A percentile compares a stretch with the other conserved stretches of the same genome.
These are phyloP conservation scores for Arabidopsis lyrata DNA, from an alignment of 441 rosid genomes.

Conservation along the genomic window DNA sequence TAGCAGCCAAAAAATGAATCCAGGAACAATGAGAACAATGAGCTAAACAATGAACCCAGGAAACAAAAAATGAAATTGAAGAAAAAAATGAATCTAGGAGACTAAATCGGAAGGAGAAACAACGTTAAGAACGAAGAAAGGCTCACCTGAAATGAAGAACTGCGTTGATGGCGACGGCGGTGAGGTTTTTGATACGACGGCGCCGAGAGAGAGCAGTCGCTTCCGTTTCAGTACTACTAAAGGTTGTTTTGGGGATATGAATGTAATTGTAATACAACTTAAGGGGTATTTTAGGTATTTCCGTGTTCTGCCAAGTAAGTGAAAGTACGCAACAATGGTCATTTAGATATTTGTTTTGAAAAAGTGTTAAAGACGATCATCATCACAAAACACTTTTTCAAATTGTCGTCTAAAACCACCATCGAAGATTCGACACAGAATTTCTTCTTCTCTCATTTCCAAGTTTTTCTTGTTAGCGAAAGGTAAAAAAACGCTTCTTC, in stretches of 20 bases:
- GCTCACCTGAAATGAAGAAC: background rate
- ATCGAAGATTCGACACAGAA: conserved; percentile 1
- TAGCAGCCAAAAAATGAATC: conserved; percentile 34
- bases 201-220: background rate
- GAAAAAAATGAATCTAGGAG: background rate
- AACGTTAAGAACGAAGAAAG: background rate
- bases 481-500: conserved; percentile 20
- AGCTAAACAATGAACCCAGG: too few species aligned
- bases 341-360: background rate
- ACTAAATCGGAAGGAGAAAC: background rate
- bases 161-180: background rate
- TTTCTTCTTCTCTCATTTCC: background rate
- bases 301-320: conserved; percentile 10
- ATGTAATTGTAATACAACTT: background rate
- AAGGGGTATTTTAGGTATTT: background rate
- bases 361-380: conserved; percentile 18
- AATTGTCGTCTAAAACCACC: conserved; percentile 1
- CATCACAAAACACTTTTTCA: background rate
- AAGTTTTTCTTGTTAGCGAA: background rate
- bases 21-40: too few species aligned
- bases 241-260: background rate
- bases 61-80: too few species aligned
- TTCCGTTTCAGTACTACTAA: background rate
- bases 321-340: conserved; percentile 13
- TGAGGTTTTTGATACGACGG: background rate